Base-by-base conservation (phyloP, 176 grass and related monocot genomes). In the Phoenix roebelenii region DNA sequence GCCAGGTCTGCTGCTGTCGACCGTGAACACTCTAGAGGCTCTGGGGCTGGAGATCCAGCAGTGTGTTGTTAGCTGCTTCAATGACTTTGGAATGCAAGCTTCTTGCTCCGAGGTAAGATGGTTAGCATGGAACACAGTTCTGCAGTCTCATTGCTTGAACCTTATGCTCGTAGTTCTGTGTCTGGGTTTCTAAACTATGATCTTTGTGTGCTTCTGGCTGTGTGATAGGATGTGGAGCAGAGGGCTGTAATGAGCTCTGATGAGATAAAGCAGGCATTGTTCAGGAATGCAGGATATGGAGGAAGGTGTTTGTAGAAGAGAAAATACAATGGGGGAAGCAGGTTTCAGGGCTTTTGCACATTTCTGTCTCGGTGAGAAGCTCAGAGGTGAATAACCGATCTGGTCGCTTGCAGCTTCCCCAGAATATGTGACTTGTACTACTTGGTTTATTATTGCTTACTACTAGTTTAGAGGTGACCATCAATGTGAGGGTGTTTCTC, bases 41-140 rank as follows among this genome's bases (percentile, higher is more conserved):
- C 76, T 97, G 18, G 92, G 92, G 2, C 77, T 97, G 16, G 92
- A 97, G 75, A 97, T 97, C 71, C 87, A 97, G 65, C 92, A 97
- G 64, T 90, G 87, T 69, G 92, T 91, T 51, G 75, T 91, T 60
- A 97, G 92, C 71, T 97, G 92, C 78, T 97, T 97, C 81, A 97
- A 79, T 80, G 92, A 97, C 76, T 97, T 91, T 58, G 87, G 80
- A 68, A 91, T 97, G 92, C 92, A 91, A 69, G 92, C 92, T 15
- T 88, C 84, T 64, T 97, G 92, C 81, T 91, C 87, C 7, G 92
- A 91, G 81, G 92, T 95, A 76, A 63, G 10, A 44, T 44, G 7
- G 35, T 22, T 10, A 14, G n/a, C 1, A 58, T 49, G 4, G 28
- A 30, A 4, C 60, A 7, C 60, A 15, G 23, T 14, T 4, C 1